These are phyloP conservation scores for Kurtzmaniella natalensis DNA, from an alignment of 1,139 yeast genomes.

Conservation along the genomic window DNA sequence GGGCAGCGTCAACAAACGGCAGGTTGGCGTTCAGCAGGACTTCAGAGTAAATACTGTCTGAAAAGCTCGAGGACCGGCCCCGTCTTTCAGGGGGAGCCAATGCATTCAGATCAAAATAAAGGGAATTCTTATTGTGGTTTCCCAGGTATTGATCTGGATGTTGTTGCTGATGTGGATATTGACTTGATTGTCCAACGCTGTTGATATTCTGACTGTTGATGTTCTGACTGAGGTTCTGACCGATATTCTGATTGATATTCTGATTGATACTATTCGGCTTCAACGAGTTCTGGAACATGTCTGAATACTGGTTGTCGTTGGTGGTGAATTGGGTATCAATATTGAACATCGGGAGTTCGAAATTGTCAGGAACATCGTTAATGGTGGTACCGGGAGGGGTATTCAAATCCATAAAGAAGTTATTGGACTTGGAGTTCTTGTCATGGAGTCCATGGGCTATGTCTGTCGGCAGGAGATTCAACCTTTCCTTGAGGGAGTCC, in stretches of 20 bases:
- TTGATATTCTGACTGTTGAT: no score
- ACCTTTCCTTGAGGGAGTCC: slow-evolving; percentile 22
- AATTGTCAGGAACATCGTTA: slow-evolving; percentile 23
- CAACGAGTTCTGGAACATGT: not conserved
- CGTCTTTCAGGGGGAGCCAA: slow-evolving; percentile 9
- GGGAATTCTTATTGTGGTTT: slow-evolving; percentile 9
- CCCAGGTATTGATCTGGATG: no score
- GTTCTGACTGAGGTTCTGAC: no score
- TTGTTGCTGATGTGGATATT: no score
- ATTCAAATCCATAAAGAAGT: not conserved
- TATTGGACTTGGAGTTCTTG: slow-evolving; percentile 1
- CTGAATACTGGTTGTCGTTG: not conserved
- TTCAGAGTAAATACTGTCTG: slow-evolving; percentile 27
- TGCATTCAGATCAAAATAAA: slow-evolving; percentile 8
- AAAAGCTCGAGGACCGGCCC: slow-evolving; percentile 17
- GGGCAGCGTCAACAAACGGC: slow-evolving; percentile 38
- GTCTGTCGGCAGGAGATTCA: slow-evolving; percentile 17
- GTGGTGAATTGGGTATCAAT: slow-evolving; percentile 20
- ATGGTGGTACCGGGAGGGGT: not conserved
- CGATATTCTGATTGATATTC: no score
- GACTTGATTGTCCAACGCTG: no score
- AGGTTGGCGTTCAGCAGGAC: slow-evolving; percentile 36
- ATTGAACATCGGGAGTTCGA: slow-evolving; percentile 24
- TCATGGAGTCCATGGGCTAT: no score
- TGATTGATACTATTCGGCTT: no score